Evolutionary conservation across 1,139 yeast genomes (phyloP), one percentile per base, ranked within the genome.

Genomic region (Geotrichum candidum): DNA sequence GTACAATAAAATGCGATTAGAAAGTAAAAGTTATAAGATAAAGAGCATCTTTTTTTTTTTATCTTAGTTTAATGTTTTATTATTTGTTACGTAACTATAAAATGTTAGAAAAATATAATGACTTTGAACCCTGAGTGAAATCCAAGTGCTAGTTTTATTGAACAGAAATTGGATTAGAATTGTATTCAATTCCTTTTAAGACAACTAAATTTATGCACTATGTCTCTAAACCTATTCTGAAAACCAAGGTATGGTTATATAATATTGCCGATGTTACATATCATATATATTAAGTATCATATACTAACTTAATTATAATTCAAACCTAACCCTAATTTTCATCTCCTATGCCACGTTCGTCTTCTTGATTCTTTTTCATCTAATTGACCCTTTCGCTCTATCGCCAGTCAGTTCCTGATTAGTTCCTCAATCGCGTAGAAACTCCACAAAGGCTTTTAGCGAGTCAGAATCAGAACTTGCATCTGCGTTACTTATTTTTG

Each of bases 301-400:
- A 23, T n/a, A 41, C 18, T n/a, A 41, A 5, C 48, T 41, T 41
- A 1, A 11, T 3, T 15, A 4, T n/a, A 15, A 22, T 1, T 2
- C 1, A 41, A 15, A 22, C 58, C 58, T 25, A 23, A 55, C 58
- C 58, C 58, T 48, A 55, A 10, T 27, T 55, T 55, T 55, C 29
- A 55, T n/a, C 10, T 41, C n/a, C 53, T 46, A 29, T 55, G 58
- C 58, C 58, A 55, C 58, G 58, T 55, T 55, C 58, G n/a, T 41
- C 58, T 18, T 25, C 48, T 25, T 33, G 57, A 45, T 41, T 41
- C 48, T 41, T 41, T 23, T 15, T 15, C 5, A 38, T 41, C 48
- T 23, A 41, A 41, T 41, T 41, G 48, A 41, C 48, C 48, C 48
- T 41, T 41, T 18, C 18, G 48, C 48, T 41, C 1, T 23, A n/a